Percentiles rank a stretch among this genome's conserved stretches.
Conservation (phyloP, 148 eudicot species). For the Vaccinium darrowii region DNA sequence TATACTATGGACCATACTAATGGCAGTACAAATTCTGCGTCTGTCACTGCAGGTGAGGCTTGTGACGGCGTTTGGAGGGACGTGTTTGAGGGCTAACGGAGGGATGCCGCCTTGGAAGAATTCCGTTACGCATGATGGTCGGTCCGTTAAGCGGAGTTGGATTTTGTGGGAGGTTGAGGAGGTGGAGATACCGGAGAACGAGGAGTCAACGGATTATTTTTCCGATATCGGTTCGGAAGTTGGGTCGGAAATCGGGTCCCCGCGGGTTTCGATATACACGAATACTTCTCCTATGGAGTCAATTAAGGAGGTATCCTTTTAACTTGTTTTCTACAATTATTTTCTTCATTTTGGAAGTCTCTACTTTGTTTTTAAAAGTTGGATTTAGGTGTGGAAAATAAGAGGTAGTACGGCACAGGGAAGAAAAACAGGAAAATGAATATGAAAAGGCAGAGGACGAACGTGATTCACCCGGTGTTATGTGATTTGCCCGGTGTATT, state of each 20-base stretch:
- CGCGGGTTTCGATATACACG: conserved; percentile 38
- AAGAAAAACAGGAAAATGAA: too few species aligned
- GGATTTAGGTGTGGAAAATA: neutral
- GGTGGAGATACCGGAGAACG: conserved; percentile 48
- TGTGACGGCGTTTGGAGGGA: conserved; percentile 37
- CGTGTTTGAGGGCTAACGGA: conserved; percentile 66
- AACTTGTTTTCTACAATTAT: neutral
- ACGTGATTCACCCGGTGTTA: too few species aligned
- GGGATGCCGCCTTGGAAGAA: conserved; percentile 83
- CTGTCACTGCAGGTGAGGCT: conserved; percentile 21
- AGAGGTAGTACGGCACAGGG: too few species aligned
- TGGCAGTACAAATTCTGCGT: neutral
- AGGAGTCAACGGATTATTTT: conserved; percentile 23
- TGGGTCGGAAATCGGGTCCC: conserved; percentile 28
- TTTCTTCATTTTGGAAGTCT: neutral
- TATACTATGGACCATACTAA: neutral
- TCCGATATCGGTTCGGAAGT: conserved; percentile 35
- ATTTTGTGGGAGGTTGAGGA: conserved; percentile 67
- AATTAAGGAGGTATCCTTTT: conserved; percentile 43
- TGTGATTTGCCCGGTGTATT: too few species aligned
- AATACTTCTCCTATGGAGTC: conserved; percentile 29
- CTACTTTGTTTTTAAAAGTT: neutral
- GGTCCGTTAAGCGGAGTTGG: conserved; percentile 45
- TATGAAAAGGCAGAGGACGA: too few species aligned
- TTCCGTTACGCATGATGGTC: conserved; percentile 64